Evolutionary conservation across 768 basidiomycete genomes (phyloP).

Genomic region (Goffeauzyma gilvescens): DNA sequence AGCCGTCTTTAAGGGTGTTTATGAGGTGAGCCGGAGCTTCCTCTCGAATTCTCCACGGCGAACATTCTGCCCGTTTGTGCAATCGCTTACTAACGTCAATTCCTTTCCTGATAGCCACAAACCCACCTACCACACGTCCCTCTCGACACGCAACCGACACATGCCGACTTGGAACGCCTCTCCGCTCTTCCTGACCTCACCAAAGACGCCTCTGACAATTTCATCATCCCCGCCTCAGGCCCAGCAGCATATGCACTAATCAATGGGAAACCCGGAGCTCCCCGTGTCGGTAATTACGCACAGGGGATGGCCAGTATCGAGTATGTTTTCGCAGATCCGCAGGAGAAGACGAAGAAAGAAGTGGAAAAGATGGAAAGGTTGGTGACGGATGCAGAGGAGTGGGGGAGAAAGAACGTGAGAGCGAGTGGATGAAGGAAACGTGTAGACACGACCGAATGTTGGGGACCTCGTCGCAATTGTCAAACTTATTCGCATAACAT

Average conservation of each 20-base stretch:
- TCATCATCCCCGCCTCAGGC: background rate
- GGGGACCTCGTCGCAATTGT: too few relatives aligned
- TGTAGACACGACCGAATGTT: too few relatives aligned
- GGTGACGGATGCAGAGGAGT: conserved; percentile 6
- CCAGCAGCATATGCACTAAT: background rate
- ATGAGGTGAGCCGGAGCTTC: conserved; percentile 17
- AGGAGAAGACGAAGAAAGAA: conserved; percentile 3
- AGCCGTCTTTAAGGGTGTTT: conserved; percentile 13
- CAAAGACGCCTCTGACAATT: conserved; percentile 4
- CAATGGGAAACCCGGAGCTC: background rate
- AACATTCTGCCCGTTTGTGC: too few relatives aligned
- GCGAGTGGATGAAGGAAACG: too few relatives aligned
- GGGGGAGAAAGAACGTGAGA: too few relatives aligned
- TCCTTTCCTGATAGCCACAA: conserved; percentile 17
- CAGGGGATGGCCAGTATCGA: conserved; percentile 22
- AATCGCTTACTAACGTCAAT: background rate
- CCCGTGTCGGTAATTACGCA: conserved; percentile 5
- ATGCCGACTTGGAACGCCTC: background rate
- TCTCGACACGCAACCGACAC: conserved; percentile 17
- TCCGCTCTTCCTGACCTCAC: conserved; percentile 10
- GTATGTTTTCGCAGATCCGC: conserved; percentile 13
- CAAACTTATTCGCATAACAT: too few relatives aligned
- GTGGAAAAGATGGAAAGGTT: conserved; percentile 1
- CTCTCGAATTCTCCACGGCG: too few relatives aligned
- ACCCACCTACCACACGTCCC: conserved; percentile 29